Conservation (phyloP, 768 basidiomycete genomes). For the Lentinula raphanica region DNA sequence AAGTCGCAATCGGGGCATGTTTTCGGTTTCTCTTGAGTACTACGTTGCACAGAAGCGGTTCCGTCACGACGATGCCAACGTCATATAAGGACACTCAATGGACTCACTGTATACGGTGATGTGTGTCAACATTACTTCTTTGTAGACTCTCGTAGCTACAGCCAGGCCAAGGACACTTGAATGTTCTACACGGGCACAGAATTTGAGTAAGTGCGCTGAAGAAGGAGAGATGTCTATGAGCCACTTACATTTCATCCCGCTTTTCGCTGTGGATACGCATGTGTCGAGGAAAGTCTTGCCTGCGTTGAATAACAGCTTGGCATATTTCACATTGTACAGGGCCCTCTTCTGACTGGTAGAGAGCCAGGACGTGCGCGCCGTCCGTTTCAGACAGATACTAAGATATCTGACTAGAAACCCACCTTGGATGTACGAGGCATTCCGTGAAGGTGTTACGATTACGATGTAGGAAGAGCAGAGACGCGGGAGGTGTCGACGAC, state of each 20-base stretch:
- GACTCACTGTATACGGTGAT: slow-evolving; percentile 1
- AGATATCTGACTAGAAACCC: background rate
- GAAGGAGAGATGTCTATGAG: too few species aligned
- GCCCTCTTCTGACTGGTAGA: background rate
- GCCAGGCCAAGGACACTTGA: slow-evolving; percentile 1
- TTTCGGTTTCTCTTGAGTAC: slow-evolving; percentile 1
- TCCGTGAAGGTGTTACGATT: background rate
- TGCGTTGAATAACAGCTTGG: background rate
- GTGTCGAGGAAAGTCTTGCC: background rate
- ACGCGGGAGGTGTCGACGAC: background rate
- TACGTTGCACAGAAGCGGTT: background rate
- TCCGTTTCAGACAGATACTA: background rate
- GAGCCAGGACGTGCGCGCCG: background rate
- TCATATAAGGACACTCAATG: background rate
- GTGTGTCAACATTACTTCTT: background rate
- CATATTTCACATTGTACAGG: background rate
- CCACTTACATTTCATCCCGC: background rate
- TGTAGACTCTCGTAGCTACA: slow-evolving; percentile 2
- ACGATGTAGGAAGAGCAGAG: background rate
- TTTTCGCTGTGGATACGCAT: background rate
- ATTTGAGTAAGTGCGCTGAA: background rate
- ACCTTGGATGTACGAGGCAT: background rate
- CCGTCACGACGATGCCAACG: background rate
- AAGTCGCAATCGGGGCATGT: background rate
- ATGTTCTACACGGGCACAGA: background rate